Evolutionary conservation across 2,329 filamentous ascomycete species (phyloP).

Genomic region (Paecilomyces niveus): DNA sequence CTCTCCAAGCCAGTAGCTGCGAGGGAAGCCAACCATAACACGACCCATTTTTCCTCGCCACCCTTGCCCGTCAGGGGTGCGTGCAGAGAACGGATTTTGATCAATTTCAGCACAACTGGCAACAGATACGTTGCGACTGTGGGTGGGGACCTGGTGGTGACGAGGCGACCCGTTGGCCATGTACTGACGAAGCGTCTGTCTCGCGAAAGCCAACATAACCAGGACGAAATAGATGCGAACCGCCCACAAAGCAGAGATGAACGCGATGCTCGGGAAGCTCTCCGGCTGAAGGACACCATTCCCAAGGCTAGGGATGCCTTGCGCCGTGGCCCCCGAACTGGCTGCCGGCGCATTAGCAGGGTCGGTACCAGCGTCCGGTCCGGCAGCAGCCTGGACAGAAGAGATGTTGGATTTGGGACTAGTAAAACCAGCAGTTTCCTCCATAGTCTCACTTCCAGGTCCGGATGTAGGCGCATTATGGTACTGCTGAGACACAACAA

Average conservation of each 20-base stretch:
- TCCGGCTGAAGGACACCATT: constrained; percentile 60
- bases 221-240: constrained; percentile 77
- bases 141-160: constrained; percentile 32
- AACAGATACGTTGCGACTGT: constrained; percentile 39
- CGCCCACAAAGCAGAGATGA: constrained; percentile 67
- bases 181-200: constrained; percentile 66
- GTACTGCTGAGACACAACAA: constrained; percentile 58
- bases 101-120: constrained; percentile 40
- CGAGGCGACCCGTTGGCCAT: constrained; percentile 46
- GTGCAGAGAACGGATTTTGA: constrained; percentile 63
- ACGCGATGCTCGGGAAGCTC: constrained; percentile 66
- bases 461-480: constrained; percentile 38
- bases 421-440: constrained; percentile 59
- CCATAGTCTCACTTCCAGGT: constrained; percentile 50
- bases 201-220: constrained; percentile 75
- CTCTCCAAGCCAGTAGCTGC: constrained; percentile 71
- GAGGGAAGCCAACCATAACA: constrained; percentile 65
- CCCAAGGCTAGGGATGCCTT: constrained; percentile 44
- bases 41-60: constrained; percentile 75
- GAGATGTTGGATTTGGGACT: constrained; percentile 55
- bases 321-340: constrained; percentile 16
- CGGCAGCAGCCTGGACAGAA: constrained; percentile 48
- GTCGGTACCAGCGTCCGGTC: constrained; percentile 36
- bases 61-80: constrained; percentile 67
- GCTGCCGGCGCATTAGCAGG: constrained; percentile 28